phyloP scores from a whole-genome alignment of 768 basidiomycete species.

The Pulveroboletus sp. region DNA sequence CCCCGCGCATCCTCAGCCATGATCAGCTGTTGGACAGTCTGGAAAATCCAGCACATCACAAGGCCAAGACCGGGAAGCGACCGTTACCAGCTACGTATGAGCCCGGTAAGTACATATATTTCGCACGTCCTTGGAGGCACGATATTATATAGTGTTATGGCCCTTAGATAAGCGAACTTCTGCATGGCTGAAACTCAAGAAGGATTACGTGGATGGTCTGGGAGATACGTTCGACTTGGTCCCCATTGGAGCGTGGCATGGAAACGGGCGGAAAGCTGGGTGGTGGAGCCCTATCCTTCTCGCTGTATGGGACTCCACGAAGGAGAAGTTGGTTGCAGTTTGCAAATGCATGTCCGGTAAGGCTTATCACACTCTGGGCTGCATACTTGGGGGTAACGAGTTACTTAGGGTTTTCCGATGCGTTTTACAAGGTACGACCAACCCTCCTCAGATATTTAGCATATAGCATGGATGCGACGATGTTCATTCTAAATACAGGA shows the following conservation, averaged over 20 bases:
- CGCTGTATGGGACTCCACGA: constrained; percentile 64
- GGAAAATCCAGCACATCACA: constrained; percentile 34
- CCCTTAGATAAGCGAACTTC: constrained; percentile 70
- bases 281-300: constrained; percentile 94
- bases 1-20: constrained; percentile 7
- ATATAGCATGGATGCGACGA: neutral
- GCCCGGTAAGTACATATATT: constrained; percentile 43
- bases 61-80: constrained; percentile 49
- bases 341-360: constrained; percentile 89
- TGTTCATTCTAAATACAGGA: constrained; percentile 39
- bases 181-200: constrained; percentile 90
- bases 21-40: constrained; percentile 59
- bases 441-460: neutral
- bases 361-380: constrained; percentile 14
- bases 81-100: constrained; percentile 84
- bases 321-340: constrained; percentile 64
- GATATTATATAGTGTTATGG: neutral
- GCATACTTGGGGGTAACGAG: constrained; percentile 1
- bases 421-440: constrained; percentile 62
- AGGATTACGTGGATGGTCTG: constrained; percentile 79
- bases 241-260: constrained; percentile 83
- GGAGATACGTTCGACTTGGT: constrained; percentile 74
- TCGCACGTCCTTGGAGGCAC: neutral
- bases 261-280: constrained; percentile 80
- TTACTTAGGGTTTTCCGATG: constrained; percentile 72